Evolutionary conservation across 345 rosid genomes (phyloP), one percentile per base, ranked within the genome.

Genomic region (Citrus cavaleriei): DNA sequence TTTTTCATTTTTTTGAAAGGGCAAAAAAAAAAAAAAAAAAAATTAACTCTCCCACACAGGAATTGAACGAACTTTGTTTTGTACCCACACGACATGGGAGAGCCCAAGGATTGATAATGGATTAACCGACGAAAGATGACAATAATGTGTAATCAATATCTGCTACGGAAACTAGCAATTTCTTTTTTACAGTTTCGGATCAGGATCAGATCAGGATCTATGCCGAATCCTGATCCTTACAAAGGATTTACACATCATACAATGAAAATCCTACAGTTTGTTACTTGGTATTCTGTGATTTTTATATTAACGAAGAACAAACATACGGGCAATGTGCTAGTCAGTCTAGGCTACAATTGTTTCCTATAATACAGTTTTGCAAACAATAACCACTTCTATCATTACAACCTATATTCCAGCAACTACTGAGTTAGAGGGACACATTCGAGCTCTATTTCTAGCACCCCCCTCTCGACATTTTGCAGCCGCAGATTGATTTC

Each of bases 391-490:
- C 75, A 75, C 24, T 54, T 70, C 38, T 25, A 51, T 61, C 61
- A 55, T 30, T 38, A 19, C 28, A 46, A 27, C 34, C 38, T 49
- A 38, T 30, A 2, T 72, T 73, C 49, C 55, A 12, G 68, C 81
- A 34, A 57, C 81, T 87, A 96, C 80, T 94, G 98, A 74, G 93
- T 91, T 18, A 96, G 97, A 62, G 95, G 94, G 76, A 96, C 90
- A 75, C 99, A 96, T 86, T 96, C 97, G 25, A 96, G 94, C 83
- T 96, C 94, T 19, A 94, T 93, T 72, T 92, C 93, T 49, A 92
- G 90, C 80, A 89, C 90, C 51, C 98, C 97, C 81, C 97, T 90
- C 87, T 96, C 98, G 0, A 96, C 98, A 8, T 93, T 90, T 81
- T 96, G 94, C 79, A 96, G 91, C 83, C 90, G 85, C 63, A 96